These are phyloP conservation scores for Phanerochaete carnosa DNA, from an alignment of 768 basidiomycete species.

Conservation along the genomic window DNA sequence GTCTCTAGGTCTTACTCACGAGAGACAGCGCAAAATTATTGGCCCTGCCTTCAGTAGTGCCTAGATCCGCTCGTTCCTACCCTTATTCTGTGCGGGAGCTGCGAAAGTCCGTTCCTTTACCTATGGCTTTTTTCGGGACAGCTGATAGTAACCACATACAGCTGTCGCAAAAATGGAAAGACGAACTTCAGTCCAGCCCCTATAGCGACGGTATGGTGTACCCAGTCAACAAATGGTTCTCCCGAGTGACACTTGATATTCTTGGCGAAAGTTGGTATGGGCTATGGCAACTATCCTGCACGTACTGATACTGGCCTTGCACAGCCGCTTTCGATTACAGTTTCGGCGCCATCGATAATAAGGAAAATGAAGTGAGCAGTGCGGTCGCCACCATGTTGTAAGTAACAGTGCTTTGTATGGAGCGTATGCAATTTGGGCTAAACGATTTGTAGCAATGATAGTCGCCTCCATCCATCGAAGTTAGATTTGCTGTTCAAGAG, in stretches of 20 bases:
- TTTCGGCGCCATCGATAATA: conserved; percentile 29
- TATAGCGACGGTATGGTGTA: conserved; percentile 13
- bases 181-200: conserved; percentile 36
- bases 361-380: background rate
- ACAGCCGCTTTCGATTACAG: conserved; percentile 22
- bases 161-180: conserved; percentile 12
- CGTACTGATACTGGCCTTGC: background rate
- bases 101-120: conserved; percentile 12
- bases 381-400: conserved; percentile 17
- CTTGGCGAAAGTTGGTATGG: conserved; percentile 32
- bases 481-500: conserved; percentile 24
- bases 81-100: conserved; percentile 23
- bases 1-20: conserved; percentile 20
- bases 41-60: conserved; percentile 28
- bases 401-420: background rate
- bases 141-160: background rate
- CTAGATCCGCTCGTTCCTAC: conserved; percentile 23
- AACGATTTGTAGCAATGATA: conserved; percentile 23
- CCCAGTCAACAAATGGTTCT: conserved; percentile 31
- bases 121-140: background rate
- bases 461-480: conserved; percentile 19
- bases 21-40: conserved; percentile 33
- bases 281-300: background rate
- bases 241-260: conserved; percentile 34
- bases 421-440: background rate